Base-by-base conservation (phyloP, 164 flowering plant species). In the Magnolia officinalis region DNA sequence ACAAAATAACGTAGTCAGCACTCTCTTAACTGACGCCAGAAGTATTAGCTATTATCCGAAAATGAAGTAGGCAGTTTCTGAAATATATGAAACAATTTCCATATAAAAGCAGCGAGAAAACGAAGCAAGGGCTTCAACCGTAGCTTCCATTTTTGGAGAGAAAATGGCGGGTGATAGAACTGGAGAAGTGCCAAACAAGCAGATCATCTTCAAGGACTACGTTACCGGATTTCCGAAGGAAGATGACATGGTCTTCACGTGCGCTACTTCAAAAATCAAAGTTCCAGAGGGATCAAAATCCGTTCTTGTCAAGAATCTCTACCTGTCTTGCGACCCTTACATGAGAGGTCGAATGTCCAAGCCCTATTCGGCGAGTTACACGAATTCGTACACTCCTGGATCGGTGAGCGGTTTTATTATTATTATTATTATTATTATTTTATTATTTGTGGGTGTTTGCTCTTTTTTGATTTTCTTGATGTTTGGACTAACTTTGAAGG, bases 241-340 rank as follows among this genome's bases (percentile, higher is more conserved):
- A 63, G 65, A 70, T 21, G 76, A 74, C 73, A 73, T 78, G 76
- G 80, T 19, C 16, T 26, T 78, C 2, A 61, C 9, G 18, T 29
- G 14, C 24, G n/a, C 19, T 51, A 64, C 63, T 14, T 14, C 18
- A 10, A 69, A 16, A 9, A 10, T 45, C 18, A 78, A 74, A 70
- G 68, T 78, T 58, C 74, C 74, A 58, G 20, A 68, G 74, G 74
- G 80, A 18, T 74, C 77, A 1, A 52, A 37, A 6, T 71, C 37
- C 21, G 68, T 78, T 14, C 77, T 78, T 1, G 59, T 74, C 49
- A 86, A 86, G 77, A 86, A 86, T 58, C 85, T 86, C 59, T 86
- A 80, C 80, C 70, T 86, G 74, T 86, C 86, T 19, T 86, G 85
- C 51, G 86, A 84, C 71, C 84, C 85, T 16, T 82, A 78, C 80